Base-by-base conservation (phyloP, 805 yeast genomes). In the Candida caryicola region DNA sequence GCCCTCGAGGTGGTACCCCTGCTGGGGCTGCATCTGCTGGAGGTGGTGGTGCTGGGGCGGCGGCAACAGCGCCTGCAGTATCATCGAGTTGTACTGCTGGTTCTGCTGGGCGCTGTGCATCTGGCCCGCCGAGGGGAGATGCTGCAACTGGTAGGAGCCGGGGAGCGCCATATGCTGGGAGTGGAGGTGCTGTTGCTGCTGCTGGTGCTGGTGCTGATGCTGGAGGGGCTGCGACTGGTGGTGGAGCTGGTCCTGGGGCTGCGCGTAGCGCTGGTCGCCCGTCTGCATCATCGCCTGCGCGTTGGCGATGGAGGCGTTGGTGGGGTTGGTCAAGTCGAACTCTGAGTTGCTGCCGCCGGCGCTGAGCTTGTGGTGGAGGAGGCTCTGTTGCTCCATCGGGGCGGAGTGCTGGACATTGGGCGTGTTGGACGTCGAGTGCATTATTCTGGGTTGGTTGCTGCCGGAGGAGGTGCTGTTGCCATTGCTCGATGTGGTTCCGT, bases 101-200 rank as follows among this genome's bases (percentile, higher is more conserved):
- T 28, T 33, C 39, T 37, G 47, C 29, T 26, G 34, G 31, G 37
- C 33, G 37, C 33, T 45, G 51, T 28, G 46, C 48, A 16, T 50
- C 52, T 47, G 54, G 9, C 50, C 34, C 34, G 52, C 43, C 35
- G 53, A 45, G 32, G 33, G 50, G 42, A 35, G 38, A 16, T 35
- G 38, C 13, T 32, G 44, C 14, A 28, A 34, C 33, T 39, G 49
- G 42, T 32, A 36, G 33, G 27, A 38, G 17, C 29, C 29, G 39
- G 42, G 36, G 43, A 41, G 12, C 6, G 31, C 31, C 28, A 28
- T 21, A 16, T 23, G 40, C 37, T 31, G 48, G 18, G 47, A 60
- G 43, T 17, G 45, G 21, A 28, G 32, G 21, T 23, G 40, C 36
- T 31, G 48, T 19, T 49, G 62, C 34, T 51, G 53, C 39, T 51